Base-by-base conservation (phyloP, 2,329 filamentous ascomycete species). In the Tolypocladium album region DNA sequence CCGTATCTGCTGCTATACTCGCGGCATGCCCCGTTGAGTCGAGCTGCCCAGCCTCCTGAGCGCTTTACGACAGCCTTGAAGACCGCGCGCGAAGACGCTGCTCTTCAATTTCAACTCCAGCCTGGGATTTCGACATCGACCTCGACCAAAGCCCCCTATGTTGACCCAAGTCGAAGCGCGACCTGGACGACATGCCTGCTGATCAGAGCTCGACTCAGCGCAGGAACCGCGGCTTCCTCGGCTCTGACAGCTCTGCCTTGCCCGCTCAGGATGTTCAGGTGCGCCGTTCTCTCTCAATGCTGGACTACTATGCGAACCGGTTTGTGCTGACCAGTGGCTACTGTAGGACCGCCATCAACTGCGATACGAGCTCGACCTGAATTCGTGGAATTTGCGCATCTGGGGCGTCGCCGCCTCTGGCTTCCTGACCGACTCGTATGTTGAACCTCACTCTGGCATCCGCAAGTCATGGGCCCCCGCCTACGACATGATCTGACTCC, bases 321-420 rank as follows among this genome's bases (percentile, higher is more conserved):
- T 8, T 13, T 17, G 9, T 12, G 47, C 55, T 62, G 36, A 59
- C 55, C 17, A 20, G 50, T 11, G 43, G 15, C 31, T 62, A 55
- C 38, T 55, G 62, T 64, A 81, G 78, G 79, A 82, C 67, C 79
- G 79, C 57, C 73, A 75, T 60, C 79, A 82, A 64, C 65, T 82
- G 42, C 76, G 79, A 61, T 81, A 81, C 66, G 79, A 82, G 65
- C 75, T 82, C 42, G 79, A 82, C 62, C 70, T 82, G 22, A 82
- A 82, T 65, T 77, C 78, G 1, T 82, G 79, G 79, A 82, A 82
- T 65, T 67, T 82, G 57, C 74, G 79, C 50, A 81, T 82, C 52
- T 82, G 79, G 79, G 79, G 76, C 3, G 79, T 82, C 38, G 78
- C 79, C n/a, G 79, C 79, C 55, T 82, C 79, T 0, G 79, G 79